Base-by-base conservation (phyloP, 129 eudicot species). In the Artemisia annua region DNA sequence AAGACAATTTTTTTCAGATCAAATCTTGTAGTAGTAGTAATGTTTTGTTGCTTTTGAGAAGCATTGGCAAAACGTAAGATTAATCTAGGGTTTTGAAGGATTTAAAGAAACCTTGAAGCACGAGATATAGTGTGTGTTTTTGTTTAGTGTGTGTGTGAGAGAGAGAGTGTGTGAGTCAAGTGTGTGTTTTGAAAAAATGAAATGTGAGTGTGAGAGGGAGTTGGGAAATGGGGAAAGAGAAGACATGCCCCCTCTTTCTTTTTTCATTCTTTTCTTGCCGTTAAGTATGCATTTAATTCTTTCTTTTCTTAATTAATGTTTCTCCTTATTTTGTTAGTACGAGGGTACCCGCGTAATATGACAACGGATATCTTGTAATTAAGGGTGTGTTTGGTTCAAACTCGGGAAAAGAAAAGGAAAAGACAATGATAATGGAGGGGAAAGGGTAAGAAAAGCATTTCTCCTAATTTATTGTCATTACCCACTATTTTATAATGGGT, bases 181-280 rank as follows among this genome's bases (percentile, higher is more conserved):
- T 20, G 68, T 15, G 79, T 67, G 82, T 78, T 78, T 78, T 71
- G 82, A 77, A 78, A 78, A 78, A 52, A 63, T 78, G 77, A 78
- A 39, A 35, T 0, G 77, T 44, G 57, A 66, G 48, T 44, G 48
- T 26, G 43, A 35, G 44, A 35, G 44, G 44, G 46, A 39, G 11
- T 39, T 62, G 30, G 67, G 67, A 15, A 62, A 28, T 62, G 67
- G 48, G 18, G 48, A 60, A 39, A 6, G 44, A 26, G 66, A 60
- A 60, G 39, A 60, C 66, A 60, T 60, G 66, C 44, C 66, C 44
- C 44, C 44, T 55, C 14, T 56, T 53, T 52, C 16, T 52, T 52
- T 52, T 50, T 50, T 12, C 15, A n/a, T 10, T 50, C 15, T 12
- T 14, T 56, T 56, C 11, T 55, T 55, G 24, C 61, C 61, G 61